Evolutionary conservation across 2,329 filamentous ascomycete genomes (phyloP).

Genomic region (Hypoxylon sp.): DNA sequence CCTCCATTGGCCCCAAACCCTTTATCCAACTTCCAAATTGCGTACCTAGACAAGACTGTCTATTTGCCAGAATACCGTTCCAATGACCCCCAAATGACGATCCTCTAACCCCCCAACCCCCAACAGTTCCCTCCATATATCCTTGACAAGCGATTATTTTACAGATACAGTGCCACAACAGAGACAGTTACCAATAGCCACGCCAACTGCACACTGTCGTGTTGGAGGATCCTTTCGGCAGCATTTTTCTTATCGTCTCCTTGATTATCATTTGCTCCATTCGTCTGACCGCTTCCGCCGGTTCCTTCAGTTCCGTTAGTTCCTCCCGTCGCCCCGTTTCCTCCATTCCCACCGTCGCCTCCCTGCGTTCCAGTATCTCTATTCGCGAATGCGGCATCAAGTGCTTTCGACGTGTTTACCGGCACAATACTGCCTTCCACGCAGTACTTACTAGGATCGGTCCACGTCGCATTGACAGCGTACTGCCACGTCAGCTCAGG

Average conservation of each 20-base stretch:
- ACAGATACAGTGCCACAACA: slow-evolving; percentile 22
- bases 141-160: neutral
- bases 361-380: slow-evolving; percentile 1
- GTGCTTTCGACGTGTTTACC: slow-evolving; percentile 33
- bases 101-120: too few species aligned
- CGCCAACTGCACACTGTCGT: neutral
- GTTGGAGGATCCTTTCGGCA: slow-evolving; percentile 6
- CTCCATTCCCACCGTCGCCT: neutral
- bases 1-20: neutral
- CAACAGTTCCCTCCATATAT: neutral
- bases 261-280: neutral
- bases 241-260: slow-evolving; percentile 14
- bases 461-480: slow-evolving; percentile 57
- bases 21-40: neutral
- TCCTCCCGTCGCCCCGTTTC: neutral
- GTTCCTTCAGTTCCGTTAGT: slow-evolving; percentile 2
- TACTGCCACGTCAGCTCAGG: slow-evolving; percentile 60
- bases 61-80: neutral
- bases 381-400: slow-evolving; percentile 44
- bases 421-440: slow-evolving; percentile 53
- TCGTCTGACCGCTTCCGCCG: neutral
- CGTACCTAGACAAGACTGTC: neutral
- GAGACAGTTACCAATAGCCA: slow-evolving; percentile 11
- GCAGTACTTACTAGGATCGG: slow-evolving; percentile 52
- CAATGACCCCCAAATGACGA: neutral